These are phyloP conservation scores for Talaromyces sp. DNA, from an alignment of 2,329 filamentous ascomycete genomes.

Conservation along the genomic window DNA sequence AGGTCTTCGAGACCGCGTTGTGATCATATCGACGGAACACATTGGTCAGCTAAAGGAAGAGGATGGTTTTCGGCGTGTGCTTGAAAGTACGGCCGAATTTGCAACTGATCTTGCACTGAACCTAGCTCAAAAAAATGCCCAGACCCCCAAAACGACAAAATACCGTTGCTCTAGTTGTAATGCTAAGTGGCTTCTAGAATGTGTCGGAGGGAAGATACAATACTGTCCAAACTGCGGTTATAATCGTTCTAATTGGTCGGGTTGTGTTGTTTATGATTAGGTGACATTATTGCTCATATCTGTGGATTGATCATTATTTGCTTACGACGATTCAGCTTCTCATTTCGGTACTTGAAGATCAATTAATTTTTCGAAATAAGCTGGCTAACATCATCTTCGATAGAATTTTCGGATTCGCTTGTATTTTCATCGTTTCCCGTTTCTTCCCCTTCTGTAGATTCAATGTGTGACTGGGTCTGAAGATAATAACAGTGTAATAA, in stretches of 20 bases:
- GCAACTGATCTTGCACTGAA: not conserved
- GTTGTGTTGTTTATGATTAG: not conserved
- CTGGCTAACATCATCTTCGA: no score
- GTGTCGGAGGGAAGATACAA: not conserved
- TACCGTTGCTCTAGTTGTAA: not conserved
- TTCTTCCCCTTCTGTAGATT: not conserved
- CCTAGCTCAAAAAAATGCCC: not conserved
- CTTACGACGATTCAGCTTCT: no score
- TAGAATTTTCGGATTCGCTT: not conserved
- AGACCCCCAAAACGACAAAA: not conserved
- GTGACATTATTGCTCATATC: no score
- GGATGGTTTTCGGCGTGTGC: not conserved
- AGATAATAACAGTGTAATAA: not conserved
- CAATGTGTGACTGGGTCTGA: not conserved
- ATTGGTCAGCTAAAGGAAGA: not conserved
- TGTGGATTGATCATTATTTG: no score
- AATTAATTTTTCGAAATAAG: no score
- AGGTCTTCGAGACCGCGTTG: no score
- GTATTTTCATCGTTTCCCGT: not conserved
- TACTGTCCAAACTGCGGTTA: not conserved
- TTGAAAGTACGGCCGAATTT: not conserved
- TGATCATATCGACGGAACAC: not conserved
- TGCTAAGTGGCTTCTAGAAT: not conserved
- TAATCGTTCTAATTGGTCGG: not conserved
- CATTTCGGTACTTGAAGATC: no score